Base-by-base conservation (phyloP, 805 yeast genomes). In the Metschnikowia aberdeeniae region DNA sequence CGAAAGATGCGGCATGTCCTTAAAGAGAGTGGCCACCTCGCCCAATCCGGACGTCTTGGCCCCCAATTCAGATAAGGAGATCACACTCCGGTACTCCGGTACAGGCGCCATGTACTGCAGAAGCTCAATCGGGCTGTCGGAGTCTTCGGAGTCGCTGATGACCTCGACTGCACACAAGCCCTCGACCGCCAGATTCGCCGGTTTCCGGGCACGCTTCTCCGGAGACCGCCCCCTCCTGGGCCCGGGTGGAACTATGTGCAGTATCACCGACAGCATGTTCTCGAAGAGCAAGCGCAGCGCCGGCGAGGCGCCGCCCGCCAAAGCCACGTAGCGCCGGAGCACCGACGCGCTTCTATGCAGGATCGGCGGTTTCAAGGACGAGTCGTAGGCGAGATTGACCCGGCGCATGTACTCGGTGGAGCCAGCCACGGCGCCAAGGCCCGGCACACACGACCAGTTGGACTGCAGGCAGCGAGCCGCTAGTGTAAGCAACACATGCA, bases 401-500 rank as follows among this genome's bases (percentile, higher is more conserved):
- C 47, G 50, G 28, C 47, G 48, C 44, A 57, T 51, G 36, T 55
- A 59, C 33, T 57, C 61, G 6, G 54, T 49, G 5, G 58, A 43
- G 17, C 59, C 48, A 7, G 61, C 52, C 13, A 63, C 45, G 2
- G 60, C 60, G 8, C 53, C 64, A 32, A 56, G 45, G 11, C 53
- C 42, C 14, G 53, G 17, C n/a, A 49, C 50, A 17, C 51, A 50
- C 10, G 63, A 55, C 59, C 62, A 63, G 44, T 63, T 63, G 27
- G 57, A 51, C 3, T 44, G 50, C 9, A 66, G 60, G 35, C 56
- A 45, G 32, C 72, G 53, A 0, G 66, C 52, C 1, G 66, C 63
- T 27, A 70, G 43, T 2, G 74, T 67, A 26, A 68, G 43, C 19
- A 70, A 43, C 6, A 70, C 50, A 6, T 65, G 59, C 13, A 67